These are phyloP conservation scores for Phlyctochytrium planicorne DNA, from an alignment of 192 early-diverging fungal genomes.

Conservation along the genomic window DNA sequence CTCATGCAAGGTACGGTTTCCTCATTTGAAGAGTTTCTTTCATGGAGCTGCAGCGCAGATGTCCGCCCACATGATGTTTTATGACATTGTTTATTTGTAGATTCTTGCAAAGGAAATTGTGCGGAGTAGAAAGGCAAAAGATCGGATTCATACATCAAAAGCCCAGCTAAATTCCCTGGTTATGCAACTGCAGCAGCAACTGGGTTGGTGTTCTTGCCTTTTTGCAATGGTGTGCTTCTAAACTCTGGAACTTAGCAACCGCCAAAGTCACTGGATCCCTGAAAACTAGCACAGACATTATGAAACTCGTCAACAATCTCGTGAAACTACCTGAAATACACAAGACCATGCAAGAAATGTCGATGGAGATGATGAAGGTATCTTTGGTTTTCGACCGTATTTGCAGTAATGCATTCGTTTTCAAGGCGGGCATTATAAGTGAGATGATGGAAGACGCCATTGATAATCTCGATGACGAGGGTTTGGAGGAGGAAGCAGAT, in stretches of 20 bases:
- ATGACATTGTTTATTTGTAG: no score
- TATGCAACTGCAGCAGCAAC: slow-evolving; percentile 86
- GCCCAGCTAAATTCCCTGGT: slow-evolving; percentile 90
- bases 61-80: no score
- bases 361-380: slow-evolving; percentile 95
- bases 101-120: slow-evolving; percentile 85
- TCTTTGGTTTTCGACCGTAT: neutral
- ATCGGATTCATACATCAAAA: slow-evolving; percentile 80
- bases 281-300: slow-evolving; percentile 84
- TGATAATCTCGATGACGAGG: slow-evolving; percentile 83
- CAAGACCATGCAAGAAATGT: slow-evolving; percentile 85
- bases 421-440: slow-evolving; percentile 93
- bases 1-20: slow-evolving; percentile 33
- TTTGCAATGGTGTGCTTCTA: neutral
- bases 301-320: slow-evolving; percentile 87
- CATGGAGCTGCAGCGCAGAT: no score
- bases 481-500: slow-evolving; percentile 90
- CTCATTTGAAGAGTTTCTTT: no score
- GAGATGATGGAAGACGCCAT: slow-evolving; percentile 94
- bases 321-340: slow-evolving; percentile 85
- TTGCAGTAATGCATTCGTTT: no score
- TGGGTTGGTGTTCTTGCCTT: slow-evolving; percentile 64
- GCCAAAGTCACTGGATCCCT: slow-evolving; percentile 85
- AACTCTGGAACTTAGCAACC: slow-evolving; percentile 69
- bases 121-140: slow-evolving; percentile 71